Percentiles rank a stretch among this genome's conserved stretches.
These are phyloP conservation scores for Anthracocystis walkeri DNA, from an alignment of 1,284 basidiomycete species.

Conservation along the genomic window DNA sequence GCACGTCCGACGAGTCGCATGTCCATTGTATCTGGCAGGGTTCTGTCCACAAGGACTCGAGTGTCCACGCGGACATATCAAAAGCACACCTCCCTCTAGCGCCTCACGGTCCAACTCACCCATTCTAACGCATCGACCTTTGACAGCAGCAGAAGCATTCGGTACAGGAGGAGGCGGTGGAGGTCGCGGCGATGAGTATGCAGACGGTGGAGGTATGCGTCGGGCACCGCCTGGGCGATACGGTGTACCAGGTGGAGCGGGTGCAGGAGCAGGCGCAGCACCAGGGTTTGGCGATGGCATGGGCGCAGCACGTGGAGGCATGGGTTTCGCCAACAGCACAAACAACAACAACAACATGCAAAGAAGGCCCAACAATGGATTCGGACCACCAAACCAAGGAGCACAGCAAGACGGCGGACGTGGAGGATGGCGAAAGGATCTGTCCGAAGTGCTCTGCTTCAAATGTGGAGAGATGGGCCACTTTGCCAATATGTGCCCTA, in stretches of 20 bases:
- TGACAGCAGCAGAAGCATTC: slow-evolving; percentile 66
- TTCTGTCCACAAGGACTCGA: slow-evolving; percentile 95
- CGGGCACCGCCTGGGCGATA: slow-evolving; percentile 34
- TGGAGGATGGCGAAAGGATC: slow-evolving; percentile 52
- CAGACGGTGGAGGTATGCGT: slow-evolving; percentile 27
- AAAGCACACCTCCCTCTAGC: slow-evolving; percentile 61
- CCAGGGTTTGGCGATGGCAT: slow-evolving; percentile 2
- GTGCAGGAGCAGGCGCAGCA: slow-evolving; percentile 15
- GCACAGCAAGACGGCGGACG: slow-evolving; percentile 25
- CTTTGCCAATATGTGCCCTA: slow-evolving; percentile 67
- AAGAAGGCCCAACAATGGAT: slow-evolving; percentile 20
- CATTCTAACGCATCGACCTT: slow-evolving; percentile 62
- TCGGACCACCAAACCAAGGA: slow-evolving; percentile 10
- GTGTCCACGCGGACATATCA: slow-evolving; percentile 84
- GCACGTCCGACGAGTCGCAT: slow-evolving; percentile 90
- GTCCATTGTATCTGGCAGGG: slow-evolving; percentile 90
- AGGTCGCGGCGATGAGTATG: slow-evolving; percentile 27
- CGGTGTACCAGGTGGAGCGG: slow-evolving; percentile 25
- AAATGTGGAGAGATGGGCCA: slow-evolving; percentile 67
- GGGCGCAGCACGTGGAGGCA: slow-evolving; percentile 6
- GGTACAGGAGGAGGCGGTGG: slow-evolving; percentile 24
- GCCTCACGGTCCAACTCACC: slow-evolving; percentile 64
- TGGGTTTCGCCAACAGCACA: slow-evolving; percentile 5
- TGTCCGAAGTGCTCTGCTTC: slow-evolving; percentile 65
- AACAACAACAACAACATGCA: slow-evolving; percentile 23